These are phyloP conservation scores for Colletotrichum lentis DNA, from an alignment of 2,329 filamentous ascomycete genomes.

Conservation along the genomic window DNA sequence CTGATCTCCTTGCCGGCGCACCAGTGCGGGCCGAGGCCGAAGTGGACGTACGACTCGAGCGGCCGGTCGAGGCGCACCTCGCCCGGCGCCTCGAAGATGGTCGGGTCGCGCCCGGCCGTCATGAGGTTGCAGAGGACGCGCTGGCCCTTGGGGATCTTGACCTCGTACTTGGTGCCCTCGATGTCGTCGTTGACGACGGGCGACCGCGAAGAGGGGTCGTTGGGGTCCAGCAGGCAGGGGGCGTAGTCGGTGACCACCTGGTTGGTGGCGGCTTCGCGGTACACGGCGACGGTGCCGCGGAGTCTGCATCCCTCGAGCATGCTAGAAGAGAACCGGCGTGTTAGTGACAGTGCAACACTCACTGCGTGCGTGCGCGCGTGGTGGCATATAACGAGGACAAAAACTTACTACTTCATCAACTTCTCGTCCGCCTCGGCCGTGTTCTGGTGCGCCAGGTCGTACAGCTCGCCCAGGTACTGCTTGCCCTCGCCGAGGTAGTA, in stretches of 20 bases:
- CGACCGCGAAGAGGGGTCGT: slow-evolving; percentile 36
- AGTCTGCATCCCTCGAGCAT: slow-evolving; percentile 63
- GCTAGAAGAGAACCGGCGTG: slow-evolving; percentile 45
- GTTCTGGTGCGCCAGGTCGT: slow-evolving; percentile 58
- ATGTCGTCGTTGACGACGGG: slow-evolving; percentile 38
- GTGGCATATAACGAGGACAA: too few relatives aligned
- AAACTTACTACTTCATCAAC: slow-evolving; percentile 47
- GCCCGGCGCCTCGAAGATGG: slow-evolving; percentile 59
- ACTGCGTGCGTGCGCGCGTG: neutral
- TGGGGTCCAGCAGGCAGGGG: slow-evolving; percentile 39
- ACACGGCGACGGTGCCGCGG: slow-evolving; percentile 60
- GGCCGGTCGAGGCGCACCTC: slow-evolving; percentile 60
- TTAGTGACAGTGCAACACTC: neutral
- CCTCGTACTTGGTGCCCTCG: slow-evolving; percentile 30
- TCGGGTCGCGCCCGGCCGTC: slow-evolving; percentile 56
- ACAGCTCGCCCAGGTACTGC: slow-evolving; percentile 60
- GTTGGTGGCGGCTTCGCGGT: slow-evolving; percentile 53
- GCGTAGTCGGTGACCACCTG: slow-evolving; percentile 43
- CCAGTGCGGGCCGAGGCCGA: slow-evolving; percentile 60
- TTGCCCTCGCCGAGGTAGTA: slow-evolving; percentile 65
- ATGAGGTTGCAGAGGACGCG: slow-evolving; percentile 62
- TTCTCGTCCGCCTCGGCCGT: slow-evolving; percentile 60
- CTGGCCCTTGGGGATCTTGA: slow-evolving; percentile 49
- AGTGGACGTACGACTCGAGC: slow-evolving; percentile 60
- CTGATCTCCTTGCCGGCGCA: slow-evolving; percentile 50